These are phyloP conservation scores for Penicillium sp. DNA, from an alignment of 2,329 filamentous ascomycete species.

Conservation along the genomic window DNA sequence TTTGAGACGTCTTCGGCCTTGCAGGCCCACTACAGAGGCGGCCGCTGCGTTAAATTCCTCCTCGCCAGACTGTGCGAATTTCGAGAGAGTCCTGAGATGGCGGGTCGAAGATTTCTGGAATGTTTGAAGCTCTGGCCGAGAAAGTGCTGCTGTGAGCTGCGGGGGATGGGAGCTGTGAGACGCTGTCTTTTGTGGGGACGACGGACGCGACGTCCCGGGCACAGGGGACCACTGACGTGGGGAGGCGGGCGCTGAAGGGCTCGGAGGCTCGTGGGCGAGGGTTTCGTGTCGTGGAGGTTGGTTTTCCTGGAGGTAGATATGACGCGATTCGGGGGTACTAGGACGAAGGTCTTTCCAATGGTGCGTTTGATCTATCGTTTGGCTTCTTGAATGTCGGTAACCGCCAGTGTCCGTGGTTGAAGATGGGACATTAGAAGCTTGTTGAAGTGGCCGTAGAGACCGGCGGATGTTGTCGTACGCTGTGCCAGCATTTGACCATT, in stretches of 20 bases:
- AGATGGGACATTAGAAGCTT: slow-evolving; percentile 55
- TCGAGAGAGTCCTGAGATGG: slow-evolving; percentile 82
- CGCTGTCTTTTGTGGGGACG: slow-evolving; percentile 28
- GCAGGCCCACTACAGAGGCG: slow-evolving; percentile 82
- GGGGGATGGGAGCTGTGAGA: slow-evolving; percentile 33
- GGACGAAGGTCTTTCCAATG: slow-evolving; percentile 34
- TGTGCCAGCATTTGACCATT: slow-evolving; percentile 52
- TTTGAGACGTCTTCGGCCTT: slow-evolving; percentile 79
- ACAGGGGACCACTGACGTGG: slow-evolving; percentile 27
- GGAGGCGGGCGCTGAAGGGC: slow-evolving; percentile 21
- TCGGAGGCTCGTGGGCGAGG: slow-evolving; percentile 20
- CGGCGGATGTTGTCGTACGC: slow-evolving; percentile 70
- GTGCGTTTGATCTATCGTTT: slow-evolving; percentile 59
- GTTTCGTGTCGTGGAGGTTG: slow-evolving; percentile 26
- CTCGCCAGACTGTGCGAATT: slow-evolving; percentile 69
- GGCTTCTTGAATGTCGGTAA: slow-evolving; percentile 52
- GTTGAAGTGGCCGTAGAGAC: slow-evolving; percentile 70
- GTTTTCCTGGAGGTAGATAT: slow-evolving; percentile 29
- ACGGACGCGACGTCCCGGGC: slow-evolving; percentile 28
- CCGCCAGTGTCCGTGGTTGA: slow-evolving; percentile 32
- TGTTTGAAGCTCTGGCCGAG: slow-evolving; percentile 70
- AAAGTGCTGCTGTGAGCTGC: slow-evolving; percentile 48
- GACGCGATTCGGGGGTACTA: slow-evolving; percentile 32
- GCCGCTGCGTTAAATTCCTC: slow-evolving; percentile 69
- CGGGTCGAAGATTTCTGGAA: slow-evolving; percentile 85